A percentile compares a stretch with the other conserved stretches of the same genome.
phyloP scores from a whole-genome alignment of 2,329 filamentous ascomycete genomes.

The Aspergillus sp. region DNA sequence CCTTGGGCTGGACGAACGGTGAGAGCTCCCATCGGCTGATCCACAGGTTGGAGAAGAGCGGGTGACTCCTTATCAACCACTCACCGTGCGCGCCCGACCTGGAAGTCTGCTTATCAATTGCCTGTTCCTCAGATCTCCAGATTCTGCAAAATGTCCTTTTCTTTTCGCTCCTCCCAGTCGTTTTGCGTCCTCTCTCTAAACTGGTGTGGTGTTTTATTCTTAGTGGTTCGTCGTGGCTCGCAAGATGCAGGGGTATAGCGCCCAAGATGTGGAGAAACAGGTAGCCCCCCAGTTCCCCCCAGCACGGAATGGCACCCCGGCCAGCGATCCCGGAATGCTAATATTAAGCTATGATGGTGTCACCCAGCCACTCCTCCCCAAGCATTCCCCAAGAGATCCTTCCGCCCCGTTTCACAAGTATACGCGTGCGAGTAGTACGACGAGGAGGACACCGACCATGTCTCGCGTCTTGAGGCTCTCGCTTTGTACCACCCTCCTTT shows the following conservation, averaged over 20 bases:
- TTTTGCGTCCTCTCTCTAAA: not conserved
- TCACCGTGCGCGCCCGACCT: conserved; percentile 1
- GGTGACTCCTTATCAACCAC: conserved; percentile 12
- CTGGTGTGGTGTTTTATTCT: not conserved
- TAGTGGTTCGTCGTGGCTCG: not conserved
- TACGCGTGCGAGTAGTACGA: not conserved
- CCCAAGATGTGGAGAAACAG: conserved; percentile 38
- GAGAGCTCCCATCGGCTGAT: not conserved
- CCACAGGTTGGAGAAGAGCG: not conserved
- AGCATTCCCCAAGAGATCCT: not conserved
- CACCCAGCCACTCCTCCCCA: conserved; percentile 23
- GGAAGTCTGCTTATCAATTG: conserved; percentile 14
- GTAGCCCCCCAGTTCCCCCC: conserved; percentile 21
- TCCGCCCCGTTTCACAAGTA: conserved; percentile 9
- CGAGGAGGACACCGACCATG: conserved; percentile 19
- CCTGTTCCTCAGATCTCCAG: not conserved
- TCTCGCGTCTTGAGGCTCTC: conserved; percentile 23
- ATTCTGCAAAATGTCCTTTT: conserved; percentile 1
- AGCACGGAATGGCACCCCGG: not conserved
- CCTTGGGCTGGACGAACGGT: not conserved
- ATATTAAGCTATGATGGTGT: conserved; percentile 7
- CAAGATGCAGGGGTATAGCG: conserved; percentile 16
- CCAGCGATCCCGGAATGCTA: conserved; percentile 1
- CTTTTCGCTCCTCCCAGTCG: not conserved
- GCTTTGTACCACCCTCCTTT: conserved; percentile 23